A percentile compares a stretch with the other conserved stretches of the same genome.
These are phyloP conservation scores for Colletotrichum lupini DNA, from an alignment of 2,329 filamentous ascomycete genomes.

Conservation along the genomic window DNA sequence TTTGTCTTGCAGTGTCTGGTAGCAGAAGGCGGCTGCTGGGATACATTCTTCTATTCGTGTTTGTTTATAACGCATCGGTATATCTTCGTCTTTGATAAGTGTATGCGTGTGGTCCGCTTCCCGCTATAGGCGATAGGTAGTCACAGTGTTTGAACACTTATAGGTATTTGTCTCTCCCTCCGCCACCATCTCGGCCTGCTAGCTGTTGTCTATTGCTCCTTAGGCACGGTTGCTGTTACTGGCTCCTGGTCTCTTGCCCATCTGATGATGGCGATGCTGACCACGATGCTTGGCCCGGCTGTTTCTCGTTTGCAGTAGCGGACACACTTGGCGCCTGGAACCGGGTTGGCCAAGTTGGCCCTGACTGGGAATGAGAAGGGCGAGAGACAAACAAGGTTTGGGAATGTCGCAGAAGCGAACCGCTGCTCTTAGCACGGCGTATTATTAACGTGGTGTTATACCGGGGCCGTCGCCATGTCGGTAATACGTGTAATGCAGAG, in stretches of 20 bases:
- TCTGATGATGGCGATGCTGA: constrained; percentile 4
- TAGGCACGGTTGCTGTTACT: not conserved
- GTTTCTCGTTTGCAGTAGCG: constrained; percentile 17
- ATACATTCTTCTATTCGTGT: not conserved
- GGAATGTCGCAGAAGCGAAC: constrained; percentile 8
- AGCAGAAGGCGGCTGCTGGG: not conserved
- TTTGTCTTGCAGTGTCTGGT: not conserved
- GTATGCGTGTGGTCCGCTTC: not conserved
- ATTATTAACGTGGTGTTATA: not conserved
- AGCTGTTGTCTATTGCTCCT: not conserved
- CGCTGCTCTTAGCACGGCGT: constrained; percentile 3
- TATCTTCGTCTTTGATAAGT: not conserved
- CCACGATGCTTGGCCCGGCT: not conserved
- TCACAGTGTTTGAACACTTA: not conserved
- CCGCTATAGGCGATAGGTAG: not conserved
- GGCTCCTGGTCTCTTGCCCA: not conserved
- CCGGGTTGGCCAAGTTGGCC: no score
- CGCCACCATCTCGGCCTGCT: not conserved
- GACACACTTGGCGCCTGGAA: constrained; percentile 14
- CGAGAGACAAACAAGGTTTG: constrained; percentile 10
- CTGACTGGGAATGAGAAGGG: not conserved
- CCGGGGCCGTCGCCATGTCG: no score
- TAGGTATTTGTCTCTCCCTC: not conserved
- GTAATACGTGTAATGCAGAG: not conserved
- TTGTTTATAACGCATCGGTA: not conserved